Evolutionary conservation across 1,139 yeast genomes (phyloP).

Genomic region (Yamadazyma triangularis): DNA sequence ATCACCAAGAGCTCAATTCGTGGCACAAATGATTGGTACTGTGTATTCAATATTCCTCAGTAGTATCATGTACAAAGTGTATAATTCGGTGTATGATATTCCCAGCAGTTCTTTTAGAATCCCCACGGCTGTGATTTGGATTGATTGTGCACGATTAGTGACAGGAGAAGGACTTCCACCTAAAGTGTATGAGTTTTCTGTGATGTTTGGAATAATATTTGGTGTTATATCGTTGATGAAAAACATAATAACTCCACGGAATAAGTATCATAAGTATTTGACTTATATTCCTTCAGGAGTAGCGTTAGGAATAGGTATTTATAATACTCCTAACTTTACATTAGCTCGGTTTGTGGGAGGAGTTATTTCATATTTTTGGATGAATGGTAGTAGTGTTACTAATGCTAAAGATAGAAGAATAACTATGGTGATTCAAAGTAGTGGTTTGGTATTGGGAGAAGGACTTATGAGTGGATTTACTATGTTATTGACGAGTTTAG

Average conservation of each 20-base stretch:
- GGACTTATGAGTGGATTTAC: slow-evolving; percentile 82
- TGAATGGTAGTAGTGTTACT: slow-evolving; percentile 25
- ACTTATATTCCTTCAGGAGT: slow-evolving; percentile 85
- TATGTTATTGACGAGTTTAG: slow-evolving; percentile 69
- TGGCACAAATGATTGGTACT: slow-evolving; percentile 87
- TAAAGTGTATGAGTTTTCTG: slow-evolving; percentile 60
- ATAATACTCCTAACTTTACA: slow-evolving; percentile 90
- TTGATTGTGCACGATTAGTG: slow-evolving; percentile 89
- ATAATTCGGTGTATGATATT: slow-evolving; percentile 75
- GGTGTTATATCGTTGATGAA: slow-evolving; percentile 65
- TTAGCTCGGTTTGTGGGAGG: slow-evolving; percentile 93
- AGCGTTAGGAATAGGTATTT: slow-evolving; percentile 95
- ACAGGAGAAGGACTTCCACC: slow-evolving; percentile 91
- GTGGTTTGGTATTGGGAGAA: slow-evolving; percentile 92
- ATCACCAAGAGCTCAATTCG: slow-evolving; percentile 85
- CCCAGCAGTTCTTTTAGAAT: slow-evolving; percentile 79
- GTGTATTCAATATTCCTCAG: slow-evolving; percentile 76
- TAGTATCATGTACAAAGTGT: slow-evolving; percentile 75
- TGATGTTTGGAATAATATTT: slow-evolving; percentile 64
- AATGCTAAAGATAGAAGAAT: slow-evolving; percentile 45
- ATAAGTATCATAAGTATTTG: slow-evolving; percentile 38
- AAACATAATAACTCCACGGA: slow-evolving; percentile 42
- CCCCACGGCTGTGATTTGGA: slow-evolving; percentile 96
- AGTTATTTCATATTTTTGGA: slow-evolving; percentile 60
- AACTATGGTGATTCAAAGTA: slow-evolving; percentile 77